Base-by-base conservation (phyloP, 805 yeast genomes). In the Cyberlindnera veronae region DNA sequence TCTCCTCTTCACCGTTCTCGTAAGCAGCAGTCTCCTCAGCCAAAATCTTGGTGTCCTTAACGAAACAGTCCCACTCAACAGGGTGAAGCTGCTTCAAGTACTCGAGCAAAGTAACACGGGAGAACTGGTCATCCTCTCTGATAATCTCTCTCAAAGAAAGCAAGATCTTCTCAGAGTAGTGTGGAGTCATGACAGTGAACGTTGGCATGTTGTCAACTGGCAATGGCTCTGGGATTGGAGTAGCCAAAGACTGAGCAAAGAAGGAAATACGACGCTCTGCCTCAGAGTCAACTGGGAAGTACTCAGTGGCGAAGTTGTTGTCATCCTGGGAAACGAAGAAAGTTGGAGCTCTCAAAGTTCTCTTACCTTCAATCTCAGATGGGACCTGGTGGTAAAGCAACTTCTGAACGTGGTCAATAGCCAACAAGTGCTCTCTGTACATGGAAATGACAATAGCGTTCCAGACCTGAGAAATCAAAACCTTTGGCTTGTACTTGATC, bases 191-290 rank as follows among this genome's bases (percentile, higher is more conserved):
- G 17, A 93, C 98, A 29, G 99, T 90, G 67, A 93, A 93, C 11
- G 98, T 91, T 51, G 99, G 99, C 99, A 93, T 93, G 74, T 91
- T 91, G 68, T 93, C 99, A 54, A 95, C 98, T 32, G 99, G 99
- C 61, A 93, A 74, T 48, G 99, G 98, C 71, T 93, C 99, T 49
- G 96, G 96, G 57, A 93, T 90, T 54, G 99, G 99, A 45, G 99
- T 93, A 38, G 99, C 95, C 67, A 93, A 75, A 10, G 98, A 90
- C 69, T 93, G 99, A 44, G 99, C 99, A 71, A 93, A 93, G 84
- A 95, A 93, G 44, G 97, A 87, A 56, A 93, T 90, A 77, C 99
- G 93, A 75, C 99, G 90, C 72, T 95, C 99, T 50, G 99, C 99
- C 69, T 93, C 99, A 32, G 96, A 88, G 67, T 91, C 80, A 59